These are phyloP conservation scores for Neurospora africana DNA, from an alignment of 495 filamentous ascomycete species.

Conservation along the genomic window DNA sequence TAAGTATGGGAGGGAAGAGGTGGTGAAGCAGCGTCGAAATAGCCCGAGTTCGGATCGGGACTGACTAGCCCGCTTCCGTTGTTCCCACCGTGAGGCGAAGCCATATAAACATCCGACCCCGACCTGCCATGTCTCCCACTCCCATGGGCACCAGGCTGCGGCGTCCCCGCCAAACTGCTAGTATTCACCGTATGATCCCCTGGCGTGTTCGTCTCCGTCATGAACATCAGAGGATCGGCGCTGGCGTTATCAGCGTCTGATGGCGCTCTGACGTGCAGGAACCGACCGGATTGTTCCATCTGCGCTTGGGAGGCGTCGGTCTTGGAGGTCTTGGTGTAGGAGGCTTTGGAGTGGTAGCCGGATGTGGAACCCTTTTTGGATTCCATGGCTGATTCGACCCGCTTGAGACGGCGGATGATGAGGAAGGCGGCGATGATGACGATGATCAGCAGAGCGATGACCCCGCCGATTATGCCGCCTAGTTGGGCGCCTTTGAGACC, in stretches of 20 bases:
- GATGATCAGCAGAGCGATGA: conserved; percentile 25
- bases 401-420: conserved; percentile 30
- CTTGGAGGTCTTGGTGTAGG: background rate
- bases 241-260: conserved; percentile 13
- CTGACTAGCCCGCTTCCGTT: conserved; percentile 17
- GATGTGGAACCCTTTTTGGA: conserved; percentile 22
- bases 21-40: conserved; percentile 18
- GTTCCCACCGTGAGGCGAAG: conserved; percentile 10
- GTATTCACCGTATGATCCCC: background rate
- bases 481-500: conserved; percentile 26
- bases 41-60: conserved; percentile 19
- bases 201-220: background rate
- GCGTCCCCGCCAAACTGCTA: conserved; percentile 5
- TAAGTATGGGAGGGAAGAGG: background rate
- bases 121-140: conserved; percentile 9
- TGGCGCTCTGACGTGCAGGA: conserved; percentile 10
- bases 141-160: conserved; percentile 1
- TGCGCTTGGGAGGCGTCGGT: conserved; percentile 8
- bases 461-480: conserved; percentile 36
- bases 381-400: conserved; percentile 17
- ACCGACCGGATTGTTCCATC: conserved; percentile 15
- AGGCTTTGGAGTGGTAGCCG: conserved; percentile 9
- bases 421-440: conserved; percentile 27
- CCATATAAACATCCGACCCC: conserved; percentile 10
- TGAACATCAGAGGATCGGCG: conserved; percentile 16